Evolutionary conservation across 2,329 filamentous ascomycete species (phyloP), one percentile per base, ranked within the genome.

Genomic region (Pseudocercospora crystallina): DNA sequence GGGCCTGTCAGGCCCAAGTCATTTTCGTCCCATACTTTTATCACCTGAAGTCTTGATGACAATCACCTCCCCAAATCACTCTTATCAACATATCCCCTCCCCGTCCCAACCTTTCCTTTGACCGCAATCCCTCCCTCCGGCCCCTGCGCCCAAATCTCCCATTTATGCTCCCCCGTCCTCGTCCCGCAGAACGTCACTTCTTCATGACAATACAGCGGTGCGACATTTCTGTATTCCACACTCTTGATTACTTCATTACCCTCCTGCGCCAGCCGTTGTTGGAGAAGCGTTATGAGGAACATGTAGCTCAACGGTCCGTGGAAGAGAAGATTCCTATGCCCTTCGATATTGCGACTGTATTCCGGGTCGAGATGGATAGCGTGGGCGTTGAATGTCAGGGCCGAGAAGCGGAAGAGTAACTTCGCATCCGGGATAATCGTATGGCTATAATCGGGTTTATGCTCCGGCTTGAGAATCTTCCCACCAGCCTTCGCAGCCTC

Each of bases 341-440:
- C 87, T 69, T 97, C 94, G 10, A 84, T 74, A 10, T 80, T 74
- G 34, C 79, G 79, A 44, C 84, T 84, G 71, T 89, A 95, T 37
- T 78, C 65, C 1, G 78, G 80, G 68, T 96, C 88, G 15, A 95
- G 78, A 71, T 99, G 94, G 61, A 99, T 96, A 12, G 80, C 78
- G 71, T 99, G 94, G 1, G 90, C 89, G 70, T 99, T 99, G 76
- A 90, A 91, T 2, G 88, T 92, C 31, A 99, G 80, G 0, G 90
- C 90, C 14, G 87, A 94, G 76, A 92, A 97, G 51, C 91, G 84
- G 73, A 95, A 96, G 47, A 99, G 82, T 4, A 96, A 80, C 4
- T 80, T 75, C 2, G 81, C 76, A 2, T 85, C 84, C 1, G 90
- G 89, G 0, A 73, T 80, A 17, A 96, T 72, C 0, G 74, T 72